Evolutionary conservation across 495 filamentous ascomycete genomes (phyloP), one percentile per base, ranked within the genome.

Genomic region (Friedmanniomyces simplex): DNA sequence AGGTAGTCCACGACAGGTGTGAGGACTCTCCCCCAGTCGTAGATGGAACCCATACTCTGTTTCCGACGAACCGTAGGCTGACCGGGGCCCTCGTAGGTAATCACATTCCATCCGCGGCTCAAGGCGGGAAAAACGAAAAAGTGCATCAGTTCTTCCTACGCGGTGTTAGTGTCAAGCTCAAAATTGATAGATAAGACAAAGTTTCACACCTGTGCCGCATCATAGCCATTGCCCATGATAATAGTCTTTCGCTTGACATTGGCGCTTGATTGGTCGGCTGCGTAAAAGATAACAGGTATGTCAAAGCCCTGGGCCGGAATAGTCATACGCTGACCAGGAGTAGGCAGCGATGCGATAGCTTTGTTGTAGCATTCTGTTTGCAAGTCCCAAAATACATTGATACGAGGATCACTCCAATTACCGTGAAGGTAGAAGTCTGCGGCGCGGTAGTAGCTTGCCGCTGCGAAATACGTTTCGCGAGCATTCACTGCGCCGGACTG

Each of bases 71-170:
- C 71, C 1, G 69, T 71, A 8, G 69, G 68, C 52, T 78, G 77
- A 2, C 77, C 77, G 0, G 76, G 77, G 0, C 77, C 77, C 49
- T 79, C 76, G 46, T 74, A 79, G 0, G 68, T 71, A 52, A 77
- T 68, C 50, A 67, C 60, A 56, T 78, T 76, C 54, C 65, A 77
- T 2, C 76, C 74, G 7, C 76, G 67, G 16, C 61, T 67, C 1
- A 77, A 63, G 0, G 66, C 69, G 0, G 64, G 60, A 6, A 65
- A 56, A n/a, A 63, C 74, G 36, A 63, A 47, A 8, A 46, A 13
- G 50, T 78, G 75, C 22, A 66, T 68, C 25, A 69, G 55, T 45
- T 79, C 77, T 58, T 79, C 75, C n/a, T n/a, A n/a, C n/a, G n/a
- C n/a, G n/a, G n/a, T n/a, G n/a, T n/a, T n/a, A n/a, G n/a, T n/a